Evolutionary conservation across 176 grass and related monocot genomes (phyloP), one percentile per base, ranked within the genome.

Genomic region (Ananas comosus): DNA sequence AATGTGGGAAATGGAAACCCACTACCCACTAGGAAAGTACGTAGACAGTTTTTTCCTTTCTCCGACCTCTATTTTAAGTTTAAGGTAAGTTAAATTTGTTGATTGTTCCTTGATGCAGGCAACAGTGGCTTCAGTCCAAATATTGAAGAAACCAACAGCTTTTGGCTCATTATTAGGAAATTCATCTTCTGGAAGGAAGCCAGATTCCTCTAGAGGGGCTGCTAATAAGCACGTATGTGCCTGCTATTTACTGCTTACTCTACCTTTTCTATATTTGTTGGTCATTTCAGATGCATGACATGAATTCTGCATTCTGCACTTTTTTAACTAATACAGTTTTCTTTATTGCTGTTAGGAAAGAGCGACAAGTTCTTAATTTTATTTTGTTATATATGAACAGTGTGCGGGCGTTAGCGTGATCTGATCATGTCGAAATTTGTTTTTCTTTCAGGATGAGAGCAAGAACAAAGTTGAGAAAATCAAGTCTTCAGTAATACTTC

Each of bases 131-230:
- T 72, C 61, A 52, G 86, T 82, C 66, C 78, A 96, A 79, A 69
- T 80, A 74, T 22, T 76, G 74, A 75, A 80, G 29, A 86, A 51
- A 9, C 75, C 75, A 50, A 63, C 52, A 72, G 89, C 83, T 80
- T 86, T 88, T 77, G 86, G 80, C 81, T 77, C 71, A 42, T 73
- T 80, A 64, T 67, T 80, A 77, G 77, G 68, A 69, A 87, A 90
- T 79, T 78, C 71, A 24, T 73, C 68, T 71, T 74, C 71, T 74
- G 82, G 71, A 25, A 78, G 66, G 67, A 84, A 83, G 71, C 23
- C 50, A 27, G 61, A 64, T 70, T 13, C 11, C 50, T 72, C 69
- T 72, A 64, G 72, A 76, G 53, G 24, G 12, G 82, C 67, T 77
- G 68, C 64, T 69, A 68, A 71, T 77, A 74, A 81, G 48, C 84